phyloP scores from a whole-genome alignment of 2,329 filamentous ascomycete species.

The Trichophyton simii region DNA sequence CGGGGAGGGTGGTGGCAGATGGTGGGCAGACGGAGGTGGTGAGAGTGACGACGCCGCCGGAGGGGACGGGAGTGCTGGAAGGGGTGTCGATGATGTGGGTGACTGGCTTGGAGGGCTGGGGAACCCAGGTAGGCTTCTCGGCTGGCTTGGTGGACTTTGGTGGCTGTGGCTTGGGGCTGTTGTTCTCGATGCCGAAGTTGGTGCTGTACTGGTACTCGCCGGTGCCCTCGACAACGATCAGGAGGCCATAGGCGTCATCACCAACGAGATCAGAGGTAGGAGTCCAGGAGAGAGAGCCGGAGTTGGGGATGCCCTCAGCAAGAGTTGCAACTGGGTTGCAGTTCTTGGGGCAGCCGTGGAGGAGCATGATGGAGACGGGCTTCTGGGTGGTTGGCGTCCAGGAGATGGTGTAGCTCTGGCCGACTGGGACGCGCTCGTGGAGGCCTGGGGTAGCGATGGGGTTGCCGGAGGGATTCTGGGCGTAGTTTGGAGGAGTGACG shows the following conservation, averaged over 20 bases:
- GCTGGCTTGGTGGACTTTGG: background rate
- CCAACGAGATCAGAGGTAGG: conserved; percentile 37
- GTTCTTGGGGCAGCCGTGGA: conserved; percentile 47
- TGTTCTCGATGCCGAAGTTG: conserved; percentile 46
- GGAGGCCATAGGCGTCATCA: conserved; percentile 46
- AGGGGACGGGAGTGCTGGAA: background rate
- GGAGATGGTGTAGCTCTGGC: conserved; percentile 45
- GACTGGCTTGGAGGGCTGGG: conserved; percentile 5
- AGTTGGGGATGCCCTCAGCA: conserved; percentile 44
- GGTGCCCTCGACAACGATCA: conserved; percentile 47
- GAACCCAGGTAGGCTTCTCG: conserved; percentile 6
- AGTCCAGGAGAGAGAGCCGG: conserved; percentile 44
- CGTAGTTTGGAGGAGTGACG: conserved; percentile 27
- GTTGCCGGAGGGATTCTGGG: conserved; percentile 37
- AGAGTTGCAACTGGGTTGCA: conserved; percentile 40
- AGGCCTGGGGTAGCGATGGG: conserved; percentile 42
- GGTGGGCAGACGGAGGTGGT: conserved; percentile 3
- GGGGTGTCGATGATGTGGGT: background rate
- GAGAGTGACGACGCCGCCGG: conserved; percentile 18
- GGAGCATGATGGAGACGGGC: conserved; percentile 45
- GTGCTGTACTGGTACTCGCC: conserved; percentile 51
- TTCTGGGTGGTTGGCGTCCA: conserved; percentile 37
- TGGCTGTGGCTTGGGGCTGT: conserved; percentile 10
- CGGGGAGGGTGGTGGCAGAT: background rate
- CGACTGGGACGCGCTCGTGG: conserved; percentile 43